A percentile compares a stretch with the other conserved stretches of the same genome.
Conservation (phyloP, 768 basidiomycete species). For the Rhodotorula graminis region DNA sequence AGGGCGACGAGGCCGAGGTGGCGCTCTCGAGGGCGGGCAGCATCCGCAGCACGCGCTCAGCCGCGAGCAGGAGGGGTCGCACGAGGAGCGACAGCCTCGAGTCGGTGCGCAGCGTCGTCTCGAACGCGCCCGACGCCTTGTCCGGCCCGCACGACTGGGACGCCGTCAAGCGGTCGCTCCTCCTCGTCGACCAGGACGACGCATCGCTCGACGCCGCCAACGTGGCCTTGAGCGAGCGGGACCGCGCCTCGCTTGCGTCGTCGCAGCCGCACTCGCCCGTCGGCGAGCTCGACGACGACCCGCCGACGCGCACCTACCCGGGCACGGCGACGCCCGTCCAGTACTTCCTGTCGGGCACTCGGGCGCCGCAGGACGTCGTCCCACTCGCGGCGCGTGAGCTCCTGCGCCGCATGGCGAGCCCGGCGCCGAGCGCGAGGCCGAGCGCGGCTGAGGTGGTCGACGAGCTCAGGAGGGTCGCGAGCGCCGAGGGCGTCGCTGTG, state of each 20-base stretch:
- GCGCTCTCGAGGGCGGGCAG: constrained; percentile 8
- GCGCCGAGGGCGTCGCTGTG: neutral
- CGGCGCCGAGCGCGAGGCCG: constrained; percentile 15
- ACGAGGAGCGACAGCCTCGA: constrained; percentile 20
- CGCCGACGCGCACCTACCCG: constrained; percentile 2
- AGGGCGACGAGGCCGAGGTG: constrained; percentile 2
- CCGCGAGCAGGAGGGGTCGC: neutral
- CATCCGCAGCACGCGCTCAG: constrained; percentile 12
- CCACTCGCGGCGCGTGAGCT: constrained; percentile 23
- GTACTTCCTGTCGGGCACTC: constrained; percentile 17
- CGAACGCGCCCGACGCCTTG: neutral
- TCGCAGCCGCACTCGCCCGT: neutral
- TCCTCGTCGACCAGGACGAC: constrained; percentile 1
- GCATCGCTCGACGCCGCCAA: too few species aligned
- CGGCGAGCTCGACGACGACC: neutral
- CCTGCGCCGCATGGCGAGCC: constrained; percentile 20
- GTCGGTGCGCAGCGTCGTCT: constrained; percentile 8
- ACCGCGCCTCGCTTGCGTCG: too few species aligned
- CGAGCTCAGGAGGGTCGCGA: neutral
- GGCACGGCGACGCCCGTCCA: constrained; percentile 22
- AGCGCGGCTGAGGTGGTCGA: neutral
- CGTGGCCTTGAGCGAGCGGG: too few species aligned
- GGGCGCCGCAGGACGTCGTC: constrained; percentile 1
- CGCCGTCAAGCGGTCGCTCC: constrained; percentile 1
- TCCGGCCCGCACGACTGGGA: constrained; percentile 9